phyloP scores from a whole-genome alignment of 106 monocot species.

The Dendrobium officinale region DNA sequence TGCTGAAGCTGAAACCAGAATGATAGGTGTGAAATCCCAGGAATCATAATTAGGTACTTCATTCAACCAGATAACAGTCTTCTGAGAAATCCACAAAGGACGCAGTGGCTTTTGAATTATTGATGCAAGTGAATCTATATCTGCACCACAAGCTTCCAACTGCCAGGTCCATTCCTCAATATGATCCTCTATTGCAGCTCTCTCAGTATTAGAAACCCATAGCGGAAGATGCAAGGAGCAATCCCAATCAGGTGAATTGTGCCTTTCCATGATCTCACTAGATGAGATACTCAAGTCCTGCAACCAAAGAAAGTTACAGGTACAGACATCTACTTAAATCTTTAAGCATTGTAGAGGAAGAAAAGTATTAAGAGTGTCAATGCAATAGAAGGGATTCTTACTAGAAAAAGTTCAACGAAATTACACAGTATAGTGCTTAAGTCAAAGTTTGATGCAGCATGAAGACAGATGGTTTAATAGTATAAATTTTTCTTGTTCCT shows the following conservation, averaged over 20 bases:
- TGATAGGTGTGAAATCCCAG: slow-evolving; percentile 85
- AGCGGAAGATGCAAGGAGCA: slow-evolving; percentile 78
- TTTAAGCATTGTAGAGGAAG: background rate
- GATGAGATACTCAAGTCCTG: slow-evolving; percentile 14
- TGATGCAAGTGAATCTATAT: slow-evolving; percentile 51
- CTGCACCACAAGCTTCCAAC: slow-evolving; percentile 73
- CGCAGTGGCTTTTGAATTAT: slow-evolving; percentile 70
- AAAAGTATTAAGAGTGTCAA: background rate
- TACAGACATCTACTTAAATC: background rate
- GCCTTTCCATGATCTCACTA: slow-evolving; percentile 2
- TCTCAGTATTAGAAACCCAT: slow-evolving; percentile 72
- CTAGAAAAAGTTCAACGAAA: background rate
- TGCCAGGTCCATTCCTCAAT: slow-evolving; percentile 60
- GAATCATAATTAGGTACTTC: slow-evolving; percentile 75
- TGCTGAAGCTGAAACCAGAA: slow-evolving; percentile 79
- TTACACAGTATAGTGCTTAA: background rate
- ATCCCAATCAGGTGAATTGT: slow-evolving; percentile 43
- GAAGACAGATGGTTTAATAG: too few relatives aligned
- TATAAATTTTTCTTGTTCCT: too few relatives aligned
- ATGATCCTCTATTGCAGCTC: slow-evolving; percentile 46
- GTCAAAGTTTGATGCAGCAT: background rate
- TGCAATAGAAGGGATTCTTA: background rate
- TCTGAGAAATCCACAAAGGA: slow-evolving; percentile 93
- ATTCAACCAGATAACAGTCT: slow-evolving; percentile 82
- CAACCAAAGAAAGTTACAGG: background rate